Conservation (phyloP, 1,284 basidiomycete genomes). For the Leccinum griseonigrum region DNA sequence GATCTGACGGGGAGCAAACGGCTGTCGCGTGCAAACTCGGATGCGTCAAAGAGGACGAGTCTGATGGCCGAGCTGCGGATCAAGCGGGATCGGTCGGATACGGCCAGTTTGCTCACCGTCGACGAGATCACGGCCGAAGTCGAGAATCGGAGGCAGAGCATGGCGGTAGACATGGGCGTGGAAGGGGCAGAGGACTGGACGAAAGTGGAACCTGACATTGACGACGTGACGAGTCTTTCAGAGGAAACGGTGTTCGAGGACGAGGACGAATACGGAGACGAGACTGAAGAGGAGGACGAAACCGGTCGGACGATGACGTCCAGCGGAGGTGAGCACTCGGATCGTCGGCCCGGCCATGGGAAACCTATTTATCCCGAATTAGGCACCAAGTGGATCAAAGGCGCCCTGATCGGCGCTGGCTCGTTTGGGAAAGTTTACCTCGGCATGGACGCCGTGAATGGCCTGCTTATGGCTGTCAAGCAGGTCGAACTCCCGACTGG, state of each 20-base stretch:
- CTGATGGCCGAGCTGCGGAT: constrained; percentile 76
- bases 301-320: constrained; percentile 60
- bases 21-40: constrained; percentile 42
- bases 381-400: constrained; percentile 98
- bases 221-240: constrained; percentile 35
- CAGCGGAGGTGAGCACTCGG: constrained; percentile 51
- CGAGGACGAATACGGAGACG: constrained; percentile 39
- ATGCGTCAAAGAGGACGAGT: constrained; percentile 70
- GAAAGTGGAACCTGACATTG: constrained; percentile 50
- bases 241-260: constrained; percentile 49
- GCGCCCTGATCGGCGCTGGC: constrained; percentile 95
- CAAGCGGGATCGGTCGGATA: constrained; percentile 82
- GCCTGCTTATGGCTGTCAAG: constrained; percentile 98
- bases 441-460: constrained; percentile 94
- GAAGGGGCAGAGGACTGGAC: constrained; percentile 69
- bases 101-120: constrained; percentile 90
- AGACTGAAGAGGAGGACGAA: constrained; percentile 51
- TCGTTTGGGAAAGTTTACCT: constrained; percentile 96
- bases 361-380: constrained; percentile 18
- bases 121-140: constrained; percentile 98
- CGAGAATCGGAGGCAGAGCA: constrained; percentile 73
- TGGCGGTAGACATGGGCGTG: constrained; percentile 42
- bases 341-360: background rate
- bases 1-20: constrained; percentile 41
- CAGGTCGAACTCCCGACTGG: constrained; percentile 95